Conservation (phyloP, 352 stramenopile species). For the Globisporangium cederbergense region DNA sequence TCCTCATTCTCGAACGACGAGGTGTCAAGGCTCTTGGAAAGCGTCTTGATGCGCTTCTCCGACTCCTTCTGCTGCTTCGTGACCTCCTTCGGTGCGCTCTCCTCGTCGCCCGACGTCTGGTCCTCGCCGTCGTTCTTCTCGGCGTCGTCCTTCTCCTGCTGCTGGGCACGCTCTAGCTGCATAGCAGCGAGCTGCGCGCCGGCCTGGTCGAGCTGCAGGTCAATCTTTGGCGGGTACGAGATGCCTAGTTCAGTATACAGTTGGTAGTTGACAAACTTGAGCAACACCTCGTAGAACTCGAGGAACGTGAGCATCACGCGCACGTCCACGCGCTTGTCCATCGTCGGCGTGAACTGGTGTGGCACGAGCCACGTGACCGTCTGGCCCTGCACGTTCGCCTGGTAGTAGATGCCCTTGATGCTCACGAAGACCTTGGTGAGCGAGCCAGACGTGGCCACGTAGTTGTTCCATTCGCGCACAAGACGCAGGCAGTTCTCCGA, state of each 20-base stretch:
- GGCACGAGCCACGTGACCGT: constrained; percentile 97
- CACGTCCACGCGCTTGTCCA: constrained; percentile 98
- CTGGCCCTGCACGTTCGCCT: constrained; percentile 92
- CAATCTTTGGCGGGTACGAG: constrained; percentile 92
- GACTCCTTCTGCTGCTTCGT: constrained; percentile 84
- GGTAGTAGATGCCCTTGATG: constrained; percentile 99
- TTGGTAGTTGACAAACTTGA: constrained; percentile 99
- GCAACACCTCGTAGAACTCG: constrained; percentile 98
- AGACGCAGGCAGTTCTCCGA: constrained; percentile 92
- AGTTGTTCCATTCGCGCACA: constrained; percentile 95
- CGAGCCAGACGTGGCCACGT: constrained; percentile 85
- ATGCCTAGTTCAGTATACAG: constrained; percentile 95
- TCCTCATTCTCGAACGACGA: constrained; percentile 57
- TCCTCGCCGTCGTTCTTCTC: constrained; percentile 29
- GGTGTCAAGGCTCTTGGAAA: constrained; percentile 36
- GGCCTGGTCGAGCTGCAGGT: constrained; percentile 75
- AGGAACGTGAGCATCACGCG: constrained; percentile 99
- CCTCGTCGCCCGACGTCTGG: constrained; percentile 24
- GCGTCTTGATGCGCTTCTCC: constrained; percentile 82
- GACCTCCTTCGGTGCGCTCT: constrained; percentile 23
- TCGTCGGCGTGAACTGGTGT: constrained; percentile 96
- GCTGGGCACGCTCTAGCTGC: constrained; percentile 54
- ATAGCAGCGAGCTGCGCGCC: constrained; percentile 67
- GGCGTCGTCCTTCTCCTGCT: constrained; percentile 28
- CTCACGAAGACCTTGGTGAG: constrained; percentile 98